These are phyloP conservation scores for Claviceps digitariae DNA, from an alignment of 2,329 filamentous ascomycete genomes.

Conservation along the genomic window DNA sequence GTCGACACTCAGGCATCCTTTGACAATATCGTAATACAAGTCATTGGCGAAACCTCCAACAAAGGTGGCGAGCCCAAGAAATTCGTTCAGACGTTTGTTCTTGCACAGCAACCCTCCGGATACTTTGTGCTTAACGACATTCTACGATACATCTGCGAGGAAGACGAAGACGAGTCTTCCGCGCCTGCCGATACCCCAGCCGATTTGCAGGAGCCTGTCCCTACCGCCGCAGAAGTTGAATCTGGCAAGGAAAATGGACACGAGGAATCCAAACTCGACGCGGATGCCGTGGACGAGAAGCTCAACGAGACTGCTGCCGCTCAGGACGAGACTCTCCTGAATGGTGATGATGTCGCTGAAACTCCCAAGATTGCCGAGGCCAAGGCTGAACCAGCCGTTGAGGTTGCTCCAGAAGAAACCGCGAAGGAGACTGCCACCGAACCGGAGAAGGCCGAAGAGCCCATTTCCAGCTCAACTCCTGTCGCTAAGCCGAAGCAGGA, in stretches of 20 bases:
- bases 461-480: slow-evolving; percentile 40
- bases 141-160: slow-evolving; percentile 81
- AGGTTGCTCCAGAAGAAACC: slow-evolving; percentile 32
- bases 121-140: slow-evolving; percentile 99
- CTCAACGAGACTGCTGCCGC: slow-evolving; percentile 19
- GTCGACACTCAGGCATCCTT: slow-evolving; percentile 91
- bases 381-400: slow-evolving; percentile 10
- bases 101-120: slow-evolving; percentile 88
- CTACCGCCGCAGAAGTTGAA: slow-evolving; percentile 18
- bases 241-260: slow-evolving; percentile 37
- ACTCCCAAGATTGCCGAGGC: slow-evolving; percentile 22
- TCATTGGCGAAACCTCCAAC: slow-evolving; percentile 96
- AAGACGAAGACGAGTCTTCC: slow-evolving; percentile 53
- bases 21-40: slow-evolving; percentile 91
- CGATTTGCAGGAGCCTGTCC: slow-evolving; percentile 15
- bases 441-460: slow-evolving; percentile 54
- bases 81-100: slow-evolving; percentile 95
- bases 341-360: slow-evolving; percentile 13
- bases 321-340: neutral
- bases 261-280: slow-evolving; percentile 18
- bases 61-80: slow-evolving; percentile 83
- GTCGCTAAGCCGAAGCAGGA: slow-evolving; percentile 28
- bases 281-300: slow-evolving; percentile 23
- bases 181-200: slow-evolving; percentile 20
- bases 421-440: slow-evolving; percentile 43